These are phyloP conservation scores for Trichomonascus vanleenenianus DNA, from an alignment of 805 yeast genomes.

Conservation along the genomic window DNA sequence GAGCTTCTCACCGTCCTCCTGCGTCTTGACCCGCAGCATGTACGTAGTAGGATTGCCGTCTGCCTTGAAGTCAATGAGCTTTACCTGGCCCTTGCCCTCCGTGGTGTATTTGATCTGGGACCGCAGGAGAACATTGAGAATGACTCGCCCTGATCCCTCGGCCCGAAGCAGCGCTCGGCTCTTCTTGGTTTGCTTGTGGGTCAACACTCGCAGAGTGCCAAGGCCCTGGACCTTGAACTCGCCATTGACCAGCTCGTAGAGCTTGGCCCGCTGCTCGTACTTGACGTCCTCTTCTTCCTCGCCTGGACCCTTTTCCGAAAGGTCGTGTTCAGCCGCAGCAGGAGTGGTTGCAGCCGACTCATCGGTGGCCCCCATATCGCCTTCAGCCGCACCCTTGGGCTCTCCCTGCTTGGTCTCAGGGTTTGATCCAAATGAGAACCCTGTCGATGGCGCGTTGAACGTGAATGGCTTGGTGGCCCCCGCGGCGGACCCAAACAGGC, in stretches of 20 bases:
- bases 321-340: slow-evolving; percentile 37
- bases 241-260: slow-evolving; percentile 53
- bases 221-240: slow-evolving; percentile 44
- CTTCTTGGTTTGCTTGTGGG: slow-evolving; percentile 51
- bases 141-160: slow-evolving; percentile 76
- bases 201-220: slow-evolving; percentile 73
- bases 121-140: slow-evolving; percentile 59
- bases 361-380: slow-evolving; percentile 31
- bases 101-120: slow-evolving; percentile 52
- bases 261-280: slow-evolving; percentile 62
- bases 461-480: slow-evolving; percentile 2
- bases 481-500: background rate
- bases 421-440: slow-evolving; percentile 6
- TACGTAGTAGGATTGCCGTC: slow-evolving; percentile 57
- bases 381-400: slow-evolving; percentile 17
- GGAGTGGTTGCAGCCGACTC: slow-evolving; percentile 31
- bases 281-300: slow-evolving; percentile 71
- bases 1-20: slow-evolving; percentile 56
- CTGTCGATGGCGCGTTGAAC: slow-evolving; percentile 2
- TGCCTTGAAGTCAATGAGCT: slow-evolving; percentile 52
- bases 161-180: slow-evolving; percentile 73
- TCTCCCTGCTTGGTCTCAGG: background rate
- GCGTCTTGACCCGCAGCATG: slow-evolving; percentile 67
- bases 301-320: slow-evolving; percentile 60
- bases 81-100: slow-evolving; percentile 57